These are phyloP conservation scores for Vanrija sp. DNA, from an alignment of 1,284 basidiomycete species.

Conservation along the genomic window DNA sequence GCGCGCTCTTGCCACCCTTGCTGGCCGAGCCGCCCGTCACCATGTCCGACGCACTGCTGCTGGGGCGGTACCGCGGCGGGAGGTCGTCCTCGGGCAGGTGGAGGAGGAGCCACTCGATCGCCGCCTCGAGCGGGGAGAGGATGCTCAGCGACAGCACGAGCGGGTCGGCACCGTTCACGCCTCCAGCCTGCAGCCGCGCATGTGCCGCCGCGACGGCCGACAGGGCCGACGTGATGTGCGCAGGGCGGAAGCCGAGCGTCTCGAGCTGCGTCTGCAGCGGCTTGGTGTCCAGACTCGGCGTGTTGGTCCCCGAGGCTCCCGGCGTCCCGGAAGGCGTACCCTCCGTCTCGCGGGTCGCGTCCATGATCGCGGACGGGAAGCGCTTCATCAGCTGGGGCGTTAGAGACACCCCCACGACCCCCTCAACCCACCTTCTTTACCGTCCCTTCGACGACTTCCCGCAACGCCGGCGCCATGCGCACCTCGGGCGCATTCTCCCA, in stretches of 20 bases:
- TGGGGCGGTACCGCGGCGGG: slow-evolving; percentile 64
- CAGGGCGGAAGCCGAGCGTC: slow-evolving; percentile 49
- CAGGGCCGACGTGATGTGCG: slow-evolving; percentile 47
- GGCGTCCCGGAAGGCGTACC: slow-evolving; percentile 7
- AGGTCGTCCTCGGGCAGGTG: slow-evolving; percentile 53
- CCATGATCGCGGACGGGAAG: slow-evolving; percentile 48
- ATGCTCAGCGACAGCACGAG: slow-evolving; percentile 52
- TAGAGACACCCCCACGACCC: not conserved
- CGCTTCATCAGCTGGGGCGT: slow-evolving; percentile 47
- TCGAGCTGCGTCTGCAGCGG: slow-evolving; percentile 41
- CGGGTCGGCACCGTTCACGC: slow-evolving; percentile 26
- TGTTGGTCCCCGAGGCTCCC: not conserved
- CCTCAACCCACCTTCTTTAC: slow-evolving; percentile 65
- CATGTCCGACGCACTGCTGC: slow-evolving; percentile 62
- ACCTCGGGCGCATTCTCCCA: slow-evolving; percentile 75
- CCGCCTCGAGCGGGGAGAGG: slow-evolving; percentile 54
- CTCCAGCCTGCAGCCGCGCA: slow-evolving; percentile 30
- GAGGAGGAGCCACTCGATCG: slow-evolving; percentile 53
- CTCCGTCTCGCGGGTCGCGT: slow-evolving; percentile 43
- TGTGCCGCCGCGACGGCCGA: slow-evolving; percentile 40
- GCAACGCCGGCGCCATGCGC: slow-evolving; percentile 70
- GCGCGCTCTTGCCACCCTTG: slow-evolving; percentile 52
- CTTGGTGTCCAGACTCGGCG: slow-evolving; percentile 26
- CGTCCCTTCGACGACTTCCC: slow-evolving; percentile 75
- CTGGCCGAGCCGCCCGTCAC: slow-evolving; percentile 57